A percentile compares a stretch with the other conserved stretches of the same genome.
Conservation (phyloP, 75 land plant species). For the Pseudotsuga menziesii region DNA sequence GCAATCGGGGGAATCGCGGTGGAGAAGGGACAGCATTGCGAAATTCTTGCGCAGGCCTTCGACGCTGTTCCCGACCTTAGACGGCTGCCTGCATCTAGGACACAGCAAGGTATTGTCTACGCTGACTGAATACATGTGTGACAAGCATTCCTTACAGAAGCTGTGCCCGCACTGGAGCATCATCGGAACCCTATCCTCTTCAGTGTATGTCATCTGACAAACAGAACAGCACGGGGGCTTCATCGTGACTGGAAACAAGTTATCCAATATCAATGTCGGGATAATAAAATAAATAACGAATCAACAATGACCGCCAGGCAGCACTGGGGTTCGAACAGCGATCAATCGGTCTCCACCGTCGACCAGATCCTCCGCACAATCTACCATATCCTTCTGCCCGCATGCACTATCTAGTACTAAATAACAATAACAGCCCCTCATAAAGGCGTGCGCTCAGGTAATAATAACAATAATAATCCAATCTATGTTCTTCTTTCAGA, state of each 20-base stretch:
- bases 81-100: conserved; percentile 82
- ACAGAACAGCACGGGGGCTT: conserved; percentile 80
- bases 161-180: conserved; percentile 94
- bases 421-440: too few species aligned
- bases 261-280: too few species aligned
- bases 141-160: conserved; percentile 80
- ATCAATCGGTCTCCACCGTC: too few species aligned
- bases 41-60: conserved; percentile 79
- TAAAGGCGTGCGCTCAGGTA: too few species aligned
- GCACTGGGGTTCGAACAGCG: too few species aligned
- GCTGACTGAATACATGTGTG: conserved; percentile 66
- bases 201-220: conserved; percentile 80
- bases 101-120: conserved; percentile 64
- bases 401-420: too few species aligned
- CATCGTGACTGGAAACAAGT: conserved; percentile 24
- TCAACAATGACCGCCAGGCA: too few species aligned
- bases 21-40: conserved; percentile 64
- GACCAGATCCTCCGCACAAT: too few species aligned
- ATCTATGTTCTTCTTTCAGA: too few species aligned
- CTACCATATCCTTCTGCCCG: too few species aligned
- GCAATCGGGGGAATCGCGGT: conserved; percentile 23
- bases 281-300: too few species aligned
- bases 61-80: conserved; percentile 82
- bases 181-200: conserved; percentile 71
- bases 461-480: too few species aligned